phyloP scores from a whole-genome alignment of 208 protist species.

The Angomonas desouzai region DNA sequence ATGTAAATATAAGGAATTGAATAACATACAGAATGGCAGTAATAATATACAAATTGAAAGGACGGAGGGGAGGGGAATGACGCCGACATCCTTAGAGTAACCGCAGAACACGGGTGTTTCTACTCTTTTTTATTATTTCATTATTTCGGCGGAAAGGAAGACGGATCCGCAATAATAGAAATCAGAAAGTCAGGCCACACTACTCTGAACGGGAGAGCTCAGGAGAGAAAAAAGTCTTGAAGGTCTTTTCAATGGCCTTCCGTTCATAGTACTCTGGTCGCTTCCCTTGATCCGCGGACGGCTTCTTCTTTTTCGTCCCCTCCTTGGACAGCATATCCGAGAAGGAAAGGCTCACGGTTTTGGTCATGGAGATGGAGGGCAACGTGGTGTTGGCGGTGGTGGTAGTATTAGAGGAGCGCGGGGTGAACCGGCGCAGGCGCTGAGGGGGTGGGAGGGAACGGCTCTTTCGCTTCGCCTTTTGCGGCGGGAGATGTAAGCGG shows the following conservation, averaged over 20 bases:
- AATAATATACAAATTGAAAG: not conserved
- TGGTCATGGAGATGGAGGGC: constrained; percentile 8
- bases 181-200: constrained; percentile 26
- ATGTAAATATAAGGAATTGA: no score
- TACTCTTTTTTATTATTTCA: no score
- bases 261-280: constrained; percentile 22
- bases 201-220: not conserved
- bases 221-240: constrained; percentile 29
- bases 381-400: constrained; percentile 3
- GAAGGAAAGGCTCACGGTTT: constrained; percentile 10
- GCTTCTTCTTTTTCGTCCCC: not conserved
- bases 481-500: not conserved
- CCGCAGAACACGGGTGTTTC: no score
- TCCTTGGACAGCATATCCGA: not conserved
- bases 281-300: not conserved
- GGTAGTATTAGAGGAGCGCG: not conserved
- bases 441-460: constrained; percentile 1
- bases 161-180: constrained; percentile 11
- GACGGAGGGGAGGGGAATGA: no score
- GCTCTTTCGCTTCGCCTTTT: not conserved
- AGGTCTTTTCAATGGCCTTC: constrained; percentile 28
- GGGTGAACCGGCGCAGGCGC: not conserved
- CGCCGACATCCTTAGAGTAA: no score
- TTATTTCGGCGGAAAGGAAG: constrained; percentile 31
- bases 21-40: no score